phyloP scores from a whole-genome alignment of 2,329 filamentous ascomycete genomes.

The Colletotrichum camelliae region DNA sequence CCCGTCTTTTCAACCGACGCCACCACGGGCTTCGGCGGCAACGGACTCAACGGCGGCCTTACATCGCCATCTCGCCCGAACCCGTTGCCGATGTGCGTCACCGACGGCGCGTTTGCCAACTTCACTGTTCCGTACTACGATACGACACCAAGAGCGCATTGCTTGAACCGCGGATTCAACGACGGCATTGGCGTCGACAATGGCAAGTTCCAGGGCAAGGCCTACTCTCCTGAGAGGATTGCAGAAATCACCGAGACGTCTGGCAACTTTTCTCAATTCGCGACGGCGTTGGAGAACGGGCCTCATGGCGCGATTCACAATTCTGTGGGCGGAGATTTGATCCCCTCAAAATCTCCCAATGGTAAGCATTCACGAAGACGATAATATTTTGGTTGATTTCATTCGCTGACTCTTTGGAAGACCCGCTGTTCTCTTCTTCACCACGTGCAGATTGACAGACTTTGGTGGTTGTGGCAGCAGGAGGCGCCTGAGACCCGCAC shows the following conservation, averaged over 20 bases:
- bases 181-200: constrained; percentile 4
- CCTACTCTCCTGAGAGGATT: constrained; percentile 16
- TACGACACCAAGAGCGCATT: constrained; percentile 23
- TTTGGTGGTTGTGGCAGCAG: constrained; percentile 27
- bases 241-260: constrained; percentile 5
- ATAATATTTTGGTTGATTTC: background rate
- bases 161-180: constrained; percentile 29
- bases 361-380: background rate
- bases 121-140: constrained; percentile 24
- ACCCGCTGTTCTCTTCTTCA: constrained; percentile 28
- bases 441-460: constrained; percentile 24
- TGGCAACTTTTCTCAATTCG: constrained; percentile 17
- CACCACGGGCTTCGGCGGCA: constrained; percentile 33
- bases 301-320: constrained; percentile 32
- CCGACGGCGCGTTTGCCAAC: constrained; percentile 29
- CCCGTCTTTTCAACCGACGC: constrained; percentile 24
- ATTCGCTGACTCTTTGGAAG: background rate
- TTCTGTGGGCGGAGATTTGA: constrained; percentile 31
- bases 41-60: constrained; percentile 24
- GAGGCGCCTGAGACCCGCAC: background rate
- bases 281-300: constrained; percentile 27
- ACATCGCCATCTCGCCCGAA: constrained; percentile 4
- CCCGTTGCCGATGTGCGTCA: constrained; percentile 1
- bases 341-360: constrained; percentile 30
- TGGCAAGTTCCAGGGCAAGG: background rate